phyloP scores from a whole-genome alignment of 2,329 filamentous ascomycete species.

The Ceratocystis lukuohia region DNA sequence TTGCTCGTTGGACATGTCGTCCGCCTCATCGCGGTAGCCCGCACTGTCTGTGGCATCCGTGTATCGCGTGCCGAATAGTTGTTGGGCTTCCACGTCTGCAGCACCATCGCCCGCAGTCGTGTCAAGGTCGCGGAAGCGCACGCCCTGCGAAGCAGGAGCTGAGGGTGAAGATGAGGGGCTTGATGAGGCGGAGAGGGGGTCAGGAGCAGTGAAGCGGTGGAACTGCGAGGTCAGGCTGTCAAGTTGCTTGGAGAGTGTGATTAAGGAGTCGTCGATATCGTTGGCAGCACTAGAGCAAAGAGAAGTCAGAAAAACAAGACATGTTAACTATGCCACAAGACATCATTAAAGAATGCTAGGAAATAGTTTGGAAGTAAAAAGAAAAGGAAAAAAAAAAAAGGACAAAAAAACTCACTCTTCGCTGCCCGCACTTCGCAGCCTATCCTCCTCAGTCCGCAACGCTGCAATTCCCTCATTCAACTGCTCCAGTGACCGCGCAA shows the following conservation, averaged over 20 bases:
- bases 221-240: slow-evolving; percentile 69
- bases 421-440: slow-evolving; percentile 50
- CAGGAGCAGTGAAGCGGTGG: slow-evolving; percentile 47
- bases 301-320: not conserved
- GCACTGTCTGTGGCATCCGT: slow-evolving; percentile 46
- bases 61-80: slow-evolving; percentile 44
- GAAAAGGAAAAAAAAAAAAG: not conserved
- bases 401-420: slow-evolving; percentile 37
- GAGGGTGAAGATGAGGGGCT: slow-evolving; percentile 39
- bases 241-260: slow-evolving; percentile 58
- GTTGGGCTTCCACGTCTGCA: slow-evolving; percentile 29
- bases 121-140: slow-evolving; percentile 66
- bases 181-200: slow-evolving; percentile 31
- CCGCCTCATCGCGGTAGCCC: slow-evolving; percentile 48
- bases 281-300: slow-evolving; percentile 30
- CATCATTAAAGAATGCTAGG: too few relatives aligned
- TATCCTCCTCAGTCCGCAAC: slow-evolving; percentile 50
- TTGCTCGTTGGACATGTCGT: slow-evolving; percentile 61
- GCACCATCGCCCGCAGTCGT: slow-evolving; percentile 22
- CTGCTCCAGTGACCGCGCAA: slow-evolving; percentile 76
- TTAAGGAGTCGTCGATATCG: slow-evolving; percentile 49
- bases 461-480: slow-evolving; percentile 65
- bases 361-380: not conserved
- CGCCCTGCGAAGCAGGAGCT: slow-evolving; percentile 45
- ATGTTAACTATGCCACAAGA: too few relatives aligned